These are phyloP conservation scores for Sedum album DNA, from an alignment of 164 flowering plant species.

Conservation along the genomic window DNA sequence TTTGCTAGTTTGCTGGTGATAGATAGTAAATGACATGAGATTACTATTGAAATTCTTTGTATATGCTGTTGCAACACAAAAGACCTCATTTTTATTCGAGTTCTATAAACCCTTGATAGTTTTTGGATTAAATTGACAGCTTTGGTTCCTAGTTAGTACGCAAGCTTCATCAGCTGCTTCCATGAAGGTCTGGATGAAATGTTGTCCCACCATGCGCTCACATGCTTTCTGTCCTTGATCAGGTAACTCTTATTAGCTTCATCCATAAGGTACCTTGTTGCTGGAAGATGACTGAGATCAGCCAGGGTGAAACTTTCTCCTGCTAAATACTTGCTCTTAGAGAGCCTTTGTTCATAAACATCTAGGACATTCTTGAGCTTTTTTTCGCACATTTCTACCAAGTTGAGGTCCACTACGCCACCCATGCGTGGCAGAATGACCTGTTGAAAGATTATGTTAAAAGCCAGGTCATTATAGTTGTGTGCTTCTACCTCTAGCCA, in stretches of 20 bases:
- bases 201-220: constrained; percentile 63
- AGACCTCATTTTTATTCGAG: neutral
- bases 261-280: constrained; percentile 27
- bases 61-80: too few species aligned
- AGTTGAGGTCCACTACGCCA: constrained; percentile 22
- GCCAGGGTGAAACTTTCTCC: constrained; percentile 56
- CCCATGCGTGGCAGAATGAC: constrained; percentile 49
- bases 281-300: constrained; percentile 56
- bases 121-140: neutral
- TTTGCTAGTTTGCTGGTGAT: constrained; percentile 57
- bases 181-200: constrained; percentile 61
- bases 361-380: constrained; percentile 57
- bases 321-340: constrained; percentile 42
- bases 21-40: constrained; percentile 34
- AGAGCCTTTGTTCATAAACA: constrained; percentile 44
- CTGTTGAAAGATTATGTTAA: constrained; percentile 36
- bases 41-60: too few species aligned
- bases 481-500: constrained; percentile 87
- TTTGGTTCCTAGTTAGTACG: neutral
- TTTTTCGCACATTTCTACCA: constrained; percentile 26
- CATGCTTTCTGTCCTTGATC: constrained; percentile 36
- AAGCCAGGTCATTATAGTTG: constrained; percentile 46
- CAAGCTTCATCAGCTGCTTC: constrained; percentile 50
- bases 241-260: constrained; percentile 35
- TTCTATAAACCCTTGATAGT: neutral